These are phyloP conservation scores for Acer negundo DNA, from an alignment of 345 rosid genomes.

Conservation along the genomic window DNA sequence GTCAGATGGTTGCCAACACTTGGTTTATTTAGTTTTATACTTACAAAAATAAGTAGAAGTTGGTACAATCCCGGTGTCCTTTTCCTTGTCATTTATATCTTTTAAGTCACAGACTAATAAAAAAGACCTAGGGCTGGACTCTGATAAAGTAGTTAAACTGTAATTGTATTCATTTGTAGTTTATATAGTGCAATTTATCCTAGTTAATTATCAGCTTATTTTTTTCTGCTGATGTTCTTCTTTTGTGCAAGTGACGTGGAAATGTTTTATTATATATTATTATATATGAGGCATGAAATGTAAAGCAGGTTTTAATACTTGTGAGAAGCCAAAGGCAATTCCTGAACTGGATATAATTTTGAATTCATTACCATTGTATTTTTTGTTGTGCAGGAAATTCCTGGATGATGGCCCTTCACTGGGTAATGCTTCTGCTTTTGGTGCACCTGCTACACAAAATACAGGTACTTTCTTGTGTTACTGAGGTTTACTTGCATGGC, in stretches of 20 bases:
- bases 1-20: background rate
- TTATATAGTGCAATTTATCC: background rate
- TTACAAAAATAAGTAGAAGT: background rate
- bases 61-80: background rate
- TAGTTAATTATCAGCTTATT: too few relatives aligned
- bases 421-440: slow-evolving; percentile 30
- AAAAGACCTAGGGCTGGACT: background rate
- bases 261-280: background rate
- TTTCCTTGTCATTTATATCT: background rate
- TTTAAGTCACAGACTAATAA: background rate
- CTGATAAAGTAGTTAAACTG: background rate
- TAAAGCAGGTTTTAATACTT: slow-evolving; percentile 10
- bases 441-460: slow-evolving; percentile 33
- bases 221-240: background rate
- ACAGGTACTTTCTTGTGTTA: slow-evolving; percentile 36
- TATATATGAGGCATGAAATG: background rate
- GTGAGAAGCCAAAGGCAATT: background rate
- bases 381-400: slow-evolving; percentile 51
- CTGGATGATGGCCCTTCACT: slow-evolving; percentile 43
- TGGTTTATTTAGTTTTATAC: background rate
- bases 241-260: background rate
- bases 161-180: background rate
- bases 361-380: slow-evolving; percentile 17
- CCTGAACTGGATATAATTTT: slow-evolving; percentile 2
- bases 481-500: slow-evolving; percentile 4